A percentile compares a stretch with the other conserved stretches of the same genome.
These are phyloP conservation scores for Eucalyptus brandiana DNA, from an alignment of 345 rosid species.

Conservation along the genomic window DNA sequence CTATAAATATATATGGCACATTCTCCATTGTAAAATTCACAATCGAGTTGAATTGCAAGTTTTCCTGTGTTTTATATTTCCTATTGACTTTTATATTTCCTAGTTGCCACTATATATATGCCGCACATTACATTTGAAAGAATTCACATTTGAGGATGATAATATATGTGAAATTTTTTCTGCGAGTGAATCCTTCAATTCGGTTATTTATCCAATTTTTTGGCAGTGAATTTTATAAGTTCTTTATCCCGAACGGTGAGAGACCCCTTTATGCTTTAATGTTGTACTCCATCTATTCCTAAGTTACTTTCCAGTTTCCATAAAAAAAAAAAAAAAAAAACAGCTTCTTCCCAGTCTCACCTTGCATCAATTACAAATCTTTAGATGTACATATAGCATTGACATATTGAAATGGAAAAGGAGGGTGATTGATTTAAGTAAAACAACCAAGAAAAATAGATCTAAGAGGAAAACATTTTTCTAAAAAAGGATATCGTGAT, in stretches of 20 bases:
- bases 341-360: background rate
- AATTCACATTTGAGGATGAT: background rate
- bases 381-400: background rate
- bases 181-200: background rate
- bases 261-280: background rate
- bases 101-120: background rate
- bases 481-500: background rate
- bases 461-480: background rate
- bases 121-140: no score
- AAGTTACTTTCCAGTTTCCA: background rate
- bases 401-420: background rate
- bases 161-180: background rate
- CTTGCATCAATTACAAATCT: background rate
- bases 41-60: background rate
- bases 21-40: background rate
- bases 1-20: background rate
- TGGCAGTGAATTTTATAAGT: background rate
- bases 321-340: background rate
- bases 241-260: background rate
- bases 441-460: background rate
- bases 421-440: background rate
- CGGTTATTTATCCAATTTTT: background rate
- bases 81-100: background rate
- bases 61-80: background rate
- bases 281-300: background rate